phyloP scores from a whole-genome alignment of 2,329 filamentous ascomycete species.

The Penicillium fuscoglaucum region DNA sequence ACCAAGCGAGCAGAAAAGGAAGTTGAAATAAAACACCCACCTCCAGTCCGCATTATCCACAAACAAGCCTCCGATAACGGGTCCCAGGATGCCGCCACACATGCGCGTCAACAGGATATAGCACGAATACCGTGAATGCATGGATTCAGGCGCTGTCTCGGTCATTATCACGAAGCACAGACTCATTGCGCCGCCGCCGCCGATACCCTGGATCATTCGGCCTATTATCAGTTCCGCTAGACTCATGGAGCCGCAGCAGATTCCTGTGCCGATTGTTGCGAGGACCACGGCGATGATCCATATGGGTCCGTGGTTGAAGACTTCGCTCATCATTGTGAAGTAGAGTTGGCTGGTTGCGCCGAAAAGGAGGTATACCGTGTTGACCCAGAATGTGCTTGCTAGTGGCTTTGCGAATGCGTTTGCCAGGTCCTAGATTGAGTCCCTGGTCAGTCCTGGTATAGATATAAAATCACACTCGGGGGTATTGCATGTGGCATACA shows the following conservation, averaged over 20 bases:
- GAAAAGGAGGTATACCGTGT: slow-evolving; percentile 49
- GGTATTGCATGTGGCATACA: slow-evolving; percentile 29
- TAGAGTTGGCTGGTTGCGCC: slow-evolving; percentile 31
- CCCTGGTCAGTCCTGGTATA: background rate
- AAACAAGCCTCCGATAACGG: slow-evolving; percentile 31
- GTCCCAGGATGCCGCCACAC: slow-evolving; percentile 33
- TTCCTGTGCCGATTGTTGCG: slow-evolving; percentile 49
- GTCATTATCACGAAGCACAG: slow-evolving; percentile 47
- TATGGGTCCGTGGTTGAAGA: slow-evolving; percentile 50
- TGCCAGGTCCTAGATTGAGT: slow-evolving; percentile 31
- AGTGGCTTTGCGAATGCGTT: slow-evolving; percentile 37
- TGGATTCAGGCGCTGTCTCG: slow-evolving; percentile 41
- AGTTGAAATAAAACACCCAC: slow-evolving; percentile 36
- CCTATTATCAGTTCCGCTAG: slow-evolving; percentile 45
- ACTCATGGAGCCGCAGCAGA: slow-evolving; percentile 43
- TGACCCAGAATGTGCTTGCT: slow-evolving; percentile 51
- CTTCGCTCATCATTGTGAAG: slow-evolving; percentile 33
- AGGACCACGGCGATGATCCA: slow-evolving; percentile 47
- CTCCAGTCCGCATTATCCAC: slow-evolving; percentile 27
- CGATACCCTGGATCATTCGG: slow-evolving; percentile 49
- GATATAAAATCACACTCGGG: background rate
- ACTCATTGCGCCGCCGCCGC: slow-evolving; percentile 48
- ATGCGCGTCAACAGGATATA: slow-evolving; percentile 36
- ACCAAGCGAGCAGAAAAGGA: slow-evolving; percentile 33
- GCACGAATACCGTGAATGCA: slow-evolving; percentile 35